Evolutionary conservation across 2,329 filamentous ascomycete species (phyloP), one percentile per base, ranked within the genome.

Genomic region (Neurospora crassa): DNA sequence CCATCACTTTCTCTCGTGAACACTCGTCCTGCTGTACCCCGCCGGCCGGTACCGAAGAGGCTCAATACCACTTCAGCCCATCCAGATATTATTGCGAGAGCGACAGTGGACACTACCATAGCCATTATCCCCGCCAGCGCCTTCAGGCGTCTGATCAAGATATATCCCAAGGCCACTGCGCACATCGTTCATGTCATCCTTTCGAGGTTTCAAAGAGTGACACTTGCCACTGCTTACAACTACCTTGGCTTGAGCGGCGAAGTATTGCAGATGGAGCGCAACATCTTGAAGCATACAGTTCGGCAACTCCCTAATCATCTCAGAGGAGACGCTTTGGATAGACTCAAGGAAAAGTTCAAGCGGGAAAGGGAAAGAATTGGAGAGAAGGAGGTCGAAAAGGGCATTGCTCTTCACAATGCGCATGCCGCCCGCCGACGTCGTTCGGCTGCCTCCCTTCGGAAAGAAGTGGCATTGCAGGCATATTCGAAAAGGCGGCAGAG

Each of bases 141-240:
- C 3, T 99, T 99, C 77, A 90, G 94, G 70, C 90, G 96, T 10
- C 84, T 99, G 69, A 99, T 97, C 69, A 90, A 93, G 78, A 91
- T 97, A 34, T 99, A 98, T 76, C 96, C 96, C 11, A 97, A 96
- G 82, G 94, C 96, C 11, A 97, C 96, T 2, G 91, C 96, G 1
- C 96, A 99, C 78, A 98, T 99, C 74, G 94, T 99, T 6, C 96
- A 99, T 78, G 95, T 99, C 67, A 99, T 99, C 73, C 83, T 99
- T 41, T 97, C 96, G 2, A 89, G 96, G 68, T 90, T 99, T 69
- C 95, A 99, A 79, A 87, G 96, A 75, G 96, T 99, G 2, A 99
- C 96, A 0, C 88, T 99, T 70, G 92, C 94, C 0, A 98, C 96
- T 12, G 96, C 94, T 0, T 96, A 97, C 83, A 92, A 92, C 70